Percentiles rank a stretch among this genome's conserved stretches.
Evolutionary conservation across 2,329 filamentous ascomycete genomes (phyloP).

Genomic region (Tothia fuscella): DNA sequence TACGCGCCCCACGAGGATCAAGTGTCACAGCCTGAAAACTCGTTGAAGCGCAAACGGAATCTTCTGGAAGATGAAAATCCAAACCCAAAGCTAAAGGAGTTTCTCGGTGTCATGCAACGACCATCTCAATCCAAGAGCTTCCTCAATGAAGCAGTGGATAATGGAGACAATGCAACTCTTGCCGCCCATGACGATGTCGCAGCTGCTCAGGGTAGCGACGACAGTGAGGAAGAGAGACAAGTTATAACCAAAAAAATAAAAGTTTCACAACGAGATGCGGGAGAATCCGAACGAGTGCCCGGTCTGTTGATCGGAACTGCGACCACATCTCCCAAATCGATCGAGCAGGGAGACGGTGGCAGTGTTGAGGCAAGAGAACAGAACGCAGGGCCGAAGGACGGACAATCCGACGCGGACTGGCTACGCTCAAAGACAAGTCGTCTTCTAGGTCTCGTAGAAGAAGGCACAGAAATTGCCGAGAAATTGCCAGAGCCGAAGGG

Average conservation of each 20-base stretch:
- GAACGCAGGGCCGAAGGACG: slow-evolving; percentile 5
- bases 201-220: slow-evolving; percentile 19
- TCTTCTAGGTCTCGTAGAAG: slow-evolving; percentile 71
- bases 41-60: slow-evolving; percentile 58
- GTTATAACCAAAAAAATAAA: slow-evolving; percentile 39
- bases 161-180: slow-evolving; percentile 2
- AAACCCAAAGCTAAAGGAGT: slow-evolving; percentile 78
- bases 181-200: background rate
- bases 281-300: slow-evolving; percentile 3
- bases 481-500: background rate
- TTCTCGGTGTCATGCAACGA: slow-evolving; percentile 67
- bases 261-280: slow-evolving; percentile 11
- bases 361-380: background rate
- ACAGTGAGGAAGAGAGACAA: slow-evolving; percentile 69
- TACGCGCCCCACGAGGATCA: too few species aligned
- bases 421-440: slow-evolving; percentile 78
- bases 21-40: slow-evolving; percentile 14
- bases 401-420: slow-evolving; percentile 68
- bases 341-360: slow-evolving; percentile 6
- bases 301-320: background rate
- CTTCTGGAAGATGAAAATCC: slow-evolving; percentile 34
- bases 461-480: slow-evolving; percentile 40
- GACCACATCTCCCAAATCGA: slow-evolving; percentile 1
- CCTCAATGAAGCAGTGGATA: slow-evolving; percentile 39
- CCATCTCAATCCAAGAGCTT: slow-evolving; percentile 52